Conservation (phyloP, 2,329 filamentous ascomycete species). For the Monosporascus sp. region DNA sequence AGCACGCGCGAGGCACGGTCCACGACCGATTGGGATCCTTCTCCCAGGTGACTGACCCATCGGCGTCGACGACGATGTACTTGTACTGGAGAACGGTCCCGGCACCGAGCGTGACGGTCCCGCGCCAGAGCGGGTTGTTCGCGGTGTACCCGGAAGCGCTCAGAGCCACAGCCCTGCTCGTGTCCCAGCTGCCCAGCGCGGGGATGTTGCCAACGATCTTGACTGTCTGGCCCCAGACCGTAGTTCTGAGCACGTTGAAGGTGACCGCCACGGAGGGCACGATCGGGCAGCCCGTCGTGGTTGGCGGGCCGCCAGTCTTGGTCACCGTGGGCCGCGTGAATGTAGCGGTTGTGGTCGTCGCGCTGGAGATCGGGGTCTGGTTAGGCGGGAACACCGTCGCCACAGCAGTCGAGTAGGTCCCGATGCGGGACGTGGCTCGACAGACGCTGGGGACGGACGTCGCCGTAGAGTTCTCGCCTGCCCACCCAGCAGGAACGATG, state of each 20-base stretch:
- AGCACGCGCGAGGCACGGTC: slow-evolving; percentile 28
- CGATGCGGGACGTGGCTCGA: slow-evolving; percentile 38
- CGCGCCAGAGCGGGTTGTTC: slow-evolving; percentile 57
- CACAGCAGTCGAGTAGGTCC: slow-evolving; percentile 47
- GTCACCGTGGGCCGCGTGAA: slow-evolving; percentile 26
- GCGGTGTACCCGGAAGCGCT: slow-evolving; percentile 54
- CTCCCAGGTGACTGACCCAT: slow-evolving; percentile 60
- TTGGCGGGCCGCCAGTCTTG: slow-evolving; percentile 12
- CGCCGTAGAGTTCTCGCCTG: slow-evolving; percentile 30
- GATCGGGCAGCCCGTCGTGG: slow-evolving; percentile 31
- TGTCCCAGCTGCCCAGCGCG: slow-evolving; percentile 59
- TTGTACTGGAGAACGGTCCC: slow-evolving; percentile 61
- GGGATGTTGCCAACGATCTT: slow-evolving; percentile 57
- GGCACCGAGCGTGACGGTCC: slow-evolving; percentile 47
- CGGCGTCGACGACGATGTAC: slow-evolving; percentile 55
- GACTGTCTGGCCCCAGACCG: slow-evolving; percentile 57
- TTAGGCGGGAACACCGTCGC: slow-evolving; percentile 43
- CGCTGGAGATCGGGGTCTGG: slow-evolving; percentile 38
- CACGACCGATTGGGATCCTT: slow-evolving; percentile 47
- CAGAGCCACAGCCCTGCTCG: slow-evolving; percentile 48
- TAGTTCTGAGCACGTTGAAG: slow-evolving; percentile 55
- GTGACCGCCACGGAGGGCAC: slow-evolving; percentile 51
- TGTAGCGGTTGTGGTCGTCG: slow-evolving; percentile 14
- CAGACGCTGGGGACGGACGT: slow-evolving; percentile 47
- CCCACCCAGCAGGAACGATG: slow-evolving; percentile 53